These are phyloP conservation scores for Endogone sp. DNA, from an alignment of 192 early-diverging fungal species.

Conservation along the genomic window DNA sequence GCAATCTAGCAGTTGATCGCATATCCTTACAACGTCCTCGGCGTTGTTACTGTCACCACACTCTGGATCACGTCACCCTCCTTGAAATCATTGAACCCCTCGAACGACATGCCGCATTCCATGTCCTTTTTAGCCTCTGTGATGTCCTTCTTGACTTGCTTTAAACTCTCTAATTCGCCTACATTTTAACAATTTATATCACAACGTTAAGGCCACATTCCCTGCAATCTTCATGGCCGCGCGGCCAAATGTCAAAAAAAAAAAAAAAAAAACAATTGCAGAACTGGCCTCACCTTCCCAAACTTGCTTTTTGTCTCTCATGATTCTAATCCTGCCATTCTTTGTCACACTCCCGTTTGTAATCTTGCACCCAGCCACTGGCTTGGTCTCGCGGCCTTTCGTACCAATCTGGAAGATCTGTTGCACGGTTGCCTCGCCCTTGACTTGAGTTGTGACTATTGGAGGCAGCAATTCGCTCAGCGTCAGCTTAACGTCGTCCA, in stretches of 20 bases:
- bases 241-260: too few species aligned
- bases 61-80: constrained; percentile 83
- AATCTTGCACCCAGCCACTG: constrained; percentile 83
- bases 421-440: constrained; percentile 83
- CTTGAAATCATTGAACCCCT: constrained; percentile 71
- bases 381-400: constrained; percentile 67
- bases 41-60: constrained; percentile 53
- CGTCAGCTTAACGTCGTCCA: constrained; percentile 83
- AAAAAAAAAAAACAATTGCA: constrained; percentile 6
- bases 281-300: constrained; percentile 62
- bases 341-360: constrained; percentile 67
- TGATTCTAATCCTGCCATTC: constrained; percentile 56
- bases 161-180: constrained; percentile 69
- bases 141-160: constrained; percentile 89
- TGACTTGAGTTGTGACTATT: constrained; percentile 68
- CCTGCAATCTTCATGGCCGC: too few species aligned
- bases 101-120: constrained; percentile 94
- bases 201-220: not conserved
- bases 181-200: constrained; percentile 6
- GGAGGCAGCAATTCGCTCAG: constrained; percentile 77
- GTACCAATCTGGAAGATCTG: constrained; percentile 82
- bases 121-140: constrained; percentile 87
- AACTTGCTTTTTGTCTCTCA: constrained; percentile 54
- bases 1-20: too few species aligned
- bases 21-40: constrained; percentile 36